A percentile compares a stretch with the other conserved stretches of the same genome.
phyloP scores from a whole-genome alignment of 1,284 basidiomycete species.

The Kwoniella shivajii region DNA sequence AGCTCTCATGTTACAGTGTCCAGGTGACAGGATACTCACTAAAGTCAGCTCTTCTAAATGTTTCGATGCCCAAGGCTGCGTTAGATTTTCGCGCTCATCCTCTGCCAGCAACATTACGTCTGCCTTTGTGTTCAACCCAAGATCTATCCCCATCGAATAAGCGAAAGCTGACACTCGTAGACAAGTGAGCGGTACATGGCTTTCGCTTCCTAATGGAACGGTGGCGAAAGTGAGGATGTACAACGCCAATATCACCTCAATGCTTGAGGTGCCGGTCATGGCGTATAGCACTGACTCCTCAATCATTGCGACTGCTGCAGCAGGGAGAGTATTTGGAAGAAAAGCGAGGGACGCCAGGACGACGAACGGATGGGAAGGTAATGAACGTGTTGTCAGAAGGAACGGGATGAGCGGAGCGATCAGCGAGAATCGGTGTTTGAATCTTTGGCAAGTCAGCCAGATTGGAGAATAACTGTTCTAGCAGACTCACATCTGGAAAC shows the following conservation, averaged over 20 bases:
- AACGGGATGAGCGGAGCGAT: slow-evolving; percentile 37
- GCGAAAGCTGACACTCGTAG: slow-evolving; percentile 34
- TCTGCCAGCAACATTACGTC: neutral
- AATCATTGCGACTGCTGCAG: slow-evolving; percentile 16
- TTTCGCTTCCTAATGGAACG: neutral
- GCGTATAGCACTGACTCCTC: slow-evolving; percentile 29
- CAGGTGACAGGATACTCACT: slow-evolving; percentile 11
- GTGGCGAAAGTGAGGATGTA: slow-evolving; percentile 35
- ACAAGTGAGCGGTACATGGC: slow-evolving; percentile 12
- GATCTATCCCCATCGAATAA: slow-evolving; percentile 27
- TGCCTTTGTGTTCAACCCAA: slow-evolving; percentile 25
- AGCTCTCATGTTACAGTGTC: neutral
- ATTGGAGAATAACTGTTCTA: neutral
- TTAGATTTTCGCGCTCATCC: neutral
- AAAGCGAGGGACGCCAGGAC: slow-evolving; percentile 32
- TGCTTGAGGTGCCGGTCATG: slow-evolving; percentile 26
- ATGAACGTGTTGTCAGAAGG: slow-evolving; percentile 24
- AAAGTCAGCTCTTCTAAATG: slow-evolving; percentile 19
- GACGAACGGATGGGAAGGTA: slow-evolving; percentile 36
- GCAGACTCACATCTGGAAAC: slow-evolving; percentile 31
- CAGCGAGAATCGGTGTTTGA: slow-evolving; percentile 36
- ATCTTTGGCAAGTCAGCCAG: slow-evolving; percentile 7
- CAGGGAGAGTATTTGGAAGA: slow-evolving; percentile 12
- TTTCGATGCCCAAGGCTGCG: slow-evolving; percentile 1
- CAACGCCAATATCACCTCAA: slow-evolving; percentile 34